Conservation (phyloP, 176 grass and related monocot species). For the Hyparrhenia diplandra region DNA sequence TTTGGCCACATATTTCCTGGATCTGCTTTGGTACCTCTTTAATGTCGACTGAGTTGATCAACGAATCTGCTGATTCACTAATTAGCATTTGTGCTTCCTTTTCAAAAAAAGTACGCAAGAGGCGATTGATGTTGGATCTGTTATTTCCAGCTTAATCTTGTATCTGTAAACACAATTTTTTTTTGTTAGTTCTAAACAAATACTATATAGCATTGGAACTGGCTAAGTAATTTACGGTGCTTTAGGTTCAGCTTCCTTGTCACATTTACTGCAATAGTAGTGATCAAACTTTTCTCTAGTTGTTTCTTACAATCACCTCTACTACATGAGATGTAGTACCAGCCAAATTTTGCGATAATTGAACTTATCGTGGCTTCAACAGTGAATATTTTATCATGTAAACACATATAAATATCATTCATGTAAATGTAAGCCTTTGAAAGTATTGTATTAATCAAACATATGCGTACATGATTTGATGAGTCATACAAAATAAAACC, state of each 20-base stretch:
- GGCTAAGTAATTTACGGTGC: neutral
- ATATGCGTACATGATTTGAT: too few relatives aligned
- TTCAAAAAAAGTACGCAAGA: neutral
- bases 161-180: neutral
- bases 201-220: too few relatives aligned
- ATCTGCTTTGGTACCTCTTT: neutral
- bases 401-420: too few relatives aligned
- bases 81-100: neutral
- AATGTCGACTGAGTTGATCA: neutral
- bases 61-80: neutral
- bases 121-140: neutral
- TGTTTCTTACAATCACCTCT: constrained; percentile 1
- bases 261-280: neutral
- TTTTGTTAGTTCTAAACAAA: neutral
- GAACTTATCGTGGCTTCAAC: neutral
- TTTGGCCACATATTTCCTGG: neutral
- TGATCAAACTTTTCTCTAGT: neutral
- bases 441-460: neutral
- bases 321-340: neutral
- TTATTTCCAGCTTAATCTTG: neutral
- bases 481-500: too few relatives aligned
- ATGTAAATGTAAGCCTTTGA: too few relatives aligned
- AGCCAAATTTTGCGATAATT: neutral
- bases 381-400: neutral
- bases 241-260: neutral